A percentile compares a stretch with the other conserved stretches of the same genome.
Conservation (phyloP, 257 asterid genomes). For the Catharanthus roseus region DNA sequence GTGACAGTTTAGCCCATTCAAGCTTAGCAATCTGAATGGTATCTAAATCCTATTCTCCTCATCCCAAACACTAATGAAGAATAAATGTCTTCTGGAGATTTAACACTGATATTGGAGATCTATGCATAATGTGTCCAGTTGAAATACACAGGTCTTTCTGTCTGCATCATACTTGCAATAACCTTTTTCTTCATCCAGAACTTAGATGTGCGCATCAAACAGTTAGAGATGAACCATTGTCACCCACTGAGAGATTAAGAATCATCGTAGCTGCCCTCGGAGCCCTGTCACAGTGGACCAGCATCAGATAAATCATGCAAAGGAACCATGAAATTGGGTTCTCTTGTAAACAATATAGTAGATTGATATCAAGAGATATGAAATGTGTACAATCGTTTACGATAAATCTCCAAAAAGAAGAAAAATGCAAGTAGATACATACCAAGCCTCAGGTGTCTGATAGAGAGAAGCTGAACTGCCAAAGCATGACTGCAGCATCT, state of each 20-base stretch:
- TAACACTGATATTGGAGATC: too few species aligned
- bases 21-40: too few species aligned
- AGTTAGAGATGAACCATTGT: constrained; percentile 88
- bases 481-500: constrained; percentile 91
- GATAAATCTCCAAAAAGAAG: neutral
- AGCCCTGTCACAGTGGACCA: constrained; percentile 50
- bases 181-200: neutral
- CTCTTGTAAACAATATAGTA: neutral
- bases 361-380: neutral
- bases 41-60: too few species aligned
- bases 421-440: constrained; percentile 13
- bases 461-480: constrained; percentile 77
- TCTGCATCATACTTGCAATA: neutral
- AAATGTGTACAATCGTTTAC: neutral
- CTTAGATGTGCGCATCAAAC: constrained; percentile 30
- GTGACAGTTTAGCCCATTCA: too few species aligned
- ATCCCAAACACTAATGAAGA: too few species aligned
- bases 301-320: neutral
- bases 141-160: neutral
- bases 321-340: neutral
- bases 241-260: constrained; percentile 67
- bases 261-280: constrained; percentile 91
- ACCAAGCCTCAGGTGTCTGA: constrained; percentile 91
- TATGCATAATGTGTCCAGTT: neutral
- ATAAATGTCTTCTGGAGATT: too few species aligned